Evolutionary conservation across 2,329 filamentous ascomycete genomes (phyloP), one percentile per base, ranked within the genome.

Genomic region (Amylocarpus encephaloides): DNA sequence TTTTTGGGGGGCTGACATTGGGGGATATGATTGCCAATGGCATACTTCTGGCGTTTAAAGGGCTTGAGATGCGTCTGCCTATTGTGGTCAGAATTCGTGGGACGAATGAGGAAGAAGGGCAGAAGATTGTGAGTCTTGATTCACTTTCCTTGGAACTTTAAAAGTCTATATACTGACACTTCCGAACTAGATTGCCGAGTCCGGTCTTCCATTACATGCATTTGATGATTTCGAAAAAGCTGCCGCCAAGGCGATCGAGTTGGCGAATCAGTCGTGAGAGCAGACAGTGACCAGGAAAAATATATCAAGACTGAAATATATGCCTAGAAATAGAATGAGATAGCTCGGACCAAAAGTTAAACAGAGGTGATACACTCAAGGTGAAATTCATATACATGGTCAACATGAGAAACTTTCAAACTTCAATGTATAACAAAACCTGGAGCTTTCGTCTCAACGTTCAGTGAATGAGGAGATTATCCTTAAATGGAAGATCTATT

Each of bases 21-120:
- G 86, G 86, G 33, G 86, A 89, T 58, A 90, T 91, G 86, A 91
- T 91, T 66, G 87, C 87, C 0, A 74, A 82, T 50, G 86, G 86
- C 0, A 78, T 92, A 43, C 72, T 91, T 22, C 62, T 87, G 58
- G 86, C 86, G 1, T 89, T 90, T 63, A 74, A 77, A 54, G 83
- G 90, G 62, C 66, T 89, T 48, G 71, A 79, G 7, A 76, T 85
- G 60, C 69, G 66, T n/a, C 73, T 86, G 1, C 86, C 86, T 0
- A 83, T 91, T 1, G 85, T 91, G n/a, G 86, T 91, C 29, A 75
- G 87, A 56, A 75, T 91, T 55, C 73, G 85, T 53, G 86, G 87
- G 6, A 90, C 86, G 12, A 87, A 86, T 59, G 86, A 91, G 69
- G 75, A 77, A 59, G 72, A 79, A 55, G 87, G 85, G 6, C 82